phyloP scores from a whole-genome alignment of 1,284 basidiomycete genomes.

The Agroathelia rolfsii region DNA sequence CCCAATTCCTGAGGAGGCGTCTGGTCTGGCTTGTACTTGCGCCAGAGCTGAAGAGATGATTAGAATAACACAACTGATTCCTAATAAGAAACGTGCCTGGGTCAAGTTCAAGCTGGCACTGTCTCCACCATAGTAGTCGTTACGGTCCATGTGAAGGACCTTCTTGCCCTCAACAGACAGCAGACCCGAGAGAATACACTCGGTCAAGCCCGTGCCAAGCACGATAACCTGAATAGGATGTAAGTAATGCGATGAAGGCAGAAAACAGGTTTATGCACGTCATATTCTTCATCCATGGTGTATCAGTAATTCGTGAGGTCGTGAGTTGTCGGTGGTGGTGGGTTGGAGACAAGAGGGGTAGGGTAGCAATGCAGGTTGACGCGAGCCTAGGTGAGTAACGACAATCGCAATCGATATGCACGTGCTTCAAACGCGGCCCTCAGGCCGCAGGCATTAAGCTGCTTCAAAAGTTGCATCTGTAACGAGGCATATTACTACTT shows the following conservation, averaged over 20 bases:
- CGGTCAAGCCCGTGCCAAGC: constrained; percentile 92
- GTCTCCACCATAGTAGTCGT: constrained; percentile 98
- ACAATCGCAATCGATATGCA: constrained; percentile 10
- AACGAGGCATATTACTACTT: too few relatives aligned
- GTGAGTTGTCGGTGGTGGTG: background rate
- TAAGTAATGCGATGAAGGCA: constrained; percentile 13
- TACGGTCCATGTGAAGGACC: constrained; percentile 98
- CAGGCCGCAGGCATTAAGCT: too few relatives aligned
- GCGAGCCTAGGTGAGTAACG: constrained; percentile 3
- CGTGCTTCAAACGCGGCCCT: too few relatives aligned
- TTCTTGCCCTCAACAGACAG: constrained; percentile 99
- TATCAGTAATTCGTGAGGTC: constrained; percentile 2
- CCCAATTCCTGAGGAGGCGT: constrained; percentile 71
- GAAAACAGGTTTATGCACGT: constrained; percentile 37
- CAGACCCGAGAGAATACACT: constrained; percentile 95
- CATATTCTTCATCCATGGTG: constrained; percentile 85
- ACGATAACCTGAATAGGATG: constrained; percentile 68
- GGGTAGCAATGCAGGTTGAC: constrained; percentile 13
- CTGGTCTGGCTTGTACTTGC: constrained; percentile 84
- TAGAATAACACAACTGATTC: constrained; percentile 3
- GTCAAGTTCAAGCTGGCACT: constrained; percentile 96
- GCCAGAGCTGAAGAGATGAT: constrained; percentile 65
- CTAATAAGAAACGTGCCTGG: constrained; percentile 49
- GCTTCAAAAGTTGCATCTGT: too few relatives aligned
- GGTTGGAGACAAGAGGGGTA: constrained; percentile 6